Base-by-base conservation (phyloP, 768 basidiomycete genomes). In the Amanita pseudoporphyria region DNA sequence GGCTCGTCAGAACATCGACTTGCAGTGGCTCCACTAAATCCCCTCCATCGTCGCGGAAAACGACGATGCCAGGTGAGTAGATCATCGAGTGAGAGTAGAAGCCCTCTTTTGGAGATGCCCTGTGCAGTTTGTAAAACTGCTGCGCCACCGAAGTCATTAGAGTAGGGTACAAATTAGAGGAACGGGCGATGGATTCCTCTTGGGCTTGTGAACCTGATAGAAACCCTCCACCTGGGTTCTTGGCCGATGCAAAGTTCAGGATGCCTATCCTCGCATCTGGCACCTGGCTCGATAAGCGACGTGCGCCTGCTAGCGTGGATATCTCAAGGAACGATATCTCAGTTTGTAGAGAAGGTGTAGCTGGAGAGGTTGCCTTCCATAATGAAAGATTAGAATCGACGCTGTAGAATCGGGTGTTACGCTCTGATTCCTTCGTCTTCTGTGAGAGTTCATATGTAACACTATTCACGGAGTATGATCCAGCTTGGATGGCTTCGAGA, bases 61-160 rank as follows among this genome's bases (percentile, higher is more conserved):
- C 61, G 14, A 71, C 62, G 45, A 88, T 72, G 28, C 68, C 64
- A 1, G 86, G 84, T 10, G 84, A 82, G 57, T 80, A 86, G 21
- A 89, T 70, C 78, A 89, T 87, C 18, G 84, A 77, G 61, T 88
- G 81, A n/a, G 84, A 72, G 61, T 87, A 87, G 61, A 76, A 84
- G 0, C 81, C 80, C 6, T 67, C 71, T 41, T 69, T 69, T 9
- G 60, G 58, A 54, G 73, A 69, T 51, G 57, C 68, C 26, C 67
- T 67, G 60, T 89, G 87, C 16, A 78, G 59, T 2, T 62, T 64
- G 60, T 90, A 86, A 65, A 86, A 89, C 35, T 72, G 69, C 38
- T 74, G 66, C 0, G 77, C 81, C 5, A 67, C 69, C 13, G 63
- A 60, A 9, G 80, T 76, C 58, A 71, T 70, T 49, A 89, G 79